Evolutionary conservation across 768 basidiomycete genomes (phyloP), one percentile per base, ranked within the genome.

Genomic region (Lactifluus rugatus): DNA sequence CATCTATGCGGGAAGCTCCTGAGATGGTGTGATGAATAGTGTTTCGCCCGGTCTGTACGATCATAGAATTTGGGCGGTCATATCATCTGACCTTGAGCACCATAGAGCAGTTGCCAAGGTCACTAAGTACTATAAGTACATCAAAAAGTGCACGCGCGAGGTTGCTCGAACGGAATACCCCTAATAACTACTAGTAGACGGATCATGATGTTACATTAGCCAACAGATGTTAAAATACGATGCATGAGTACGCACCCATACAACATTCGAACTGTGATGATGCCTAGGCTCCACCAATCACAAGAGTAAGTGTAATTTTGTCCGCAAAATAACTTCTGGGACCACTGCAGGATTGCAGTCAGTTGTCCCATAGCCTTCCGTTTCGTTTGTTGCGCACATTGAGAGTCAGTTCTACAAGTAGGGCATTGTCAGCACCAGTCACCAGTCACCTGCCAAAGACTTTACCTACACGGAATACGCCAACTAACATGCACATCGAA

Each of bases 251-350:
- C 83, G 63, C 70, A 90, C 87, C 89, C 90, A 66, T 93, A 94
- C 70, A 76, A 69, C 90, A 93, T 71, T 97, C 93, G 67, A 87
- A 97, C 84, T n/a, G 92, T 89, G 70, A 99, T 97, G 54, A 96
- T 87, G 14, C 93, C 94, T 48, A 97, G 80, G 73, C 89, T 92
- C 95, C 95, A 99, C 93, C 93, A 98, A 69, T 98, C 95, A 69
- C 93, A 95, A 36, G 87, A 89, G 72, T 89, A 94, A 39, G 87
- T 83, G 72, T 98, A 97, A 25, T 93, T 93, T 68, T 90, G 87
- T 21, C 89, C 88, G 65, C 89, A 81, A 68, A n/a, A 93, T 90
- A 47, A 92, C 90, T 70, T 92, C 89, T 44, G 89, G 90, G 9
- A 88, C 90, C 89, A 91, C 90, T 92, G 62, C 58, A 64, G 65